Percentiles rank a stretch among this genome's conserved stretches.
These are phyloP conservation scores for Pholiota molesta DNA, from an alignment of 768 basidiomycete species.

Conservation along the genomic window DNA sequence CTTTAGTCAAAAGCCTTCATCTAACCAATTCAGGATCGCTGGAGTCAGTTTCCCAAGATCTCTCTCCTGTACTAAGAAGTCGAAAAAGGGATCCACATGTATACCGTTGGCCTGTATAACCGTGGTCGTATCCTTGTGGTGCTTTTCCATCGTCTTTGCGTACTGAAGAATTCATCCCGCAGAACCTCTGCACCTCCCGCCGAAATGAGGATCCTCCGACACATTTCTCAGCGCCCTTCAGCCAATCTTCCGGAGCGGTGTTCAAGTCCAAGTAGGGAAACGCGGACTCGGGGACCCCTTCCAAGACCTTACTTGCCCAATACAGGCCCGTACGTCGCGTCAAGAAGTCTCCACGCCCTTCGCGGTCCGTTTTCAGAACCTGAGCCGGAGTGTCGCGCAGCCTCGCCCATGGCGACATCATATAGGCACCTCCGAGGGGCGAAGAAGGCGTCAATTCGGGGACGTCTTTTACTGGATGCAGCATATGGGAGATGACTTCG, in stretches of 20 bases:
- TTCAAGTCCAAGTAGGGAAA: constrained; percentile 28
- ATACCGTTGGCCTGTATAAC: constrained; percentile 22
- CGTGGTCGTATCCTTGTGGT: constrained; percentile 17
- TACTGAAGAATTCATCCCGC: constrained; percentile 31
- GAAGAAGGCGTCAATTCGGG: constrained; percentile 18
- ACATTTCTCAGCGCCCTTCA: constrained; percentile 25
- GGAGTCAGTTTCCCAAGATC: constrained; percentile 22
- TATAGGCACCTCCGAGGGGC: constrained; percentile 28
- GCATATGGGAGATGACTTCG: constrained; percentile 33
- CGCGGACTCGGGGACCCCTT: constrained; percentile 19
- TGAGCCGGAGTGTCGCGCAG: constrained; percentile 22
- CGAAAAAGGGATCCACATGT: constrained; percentile 25
- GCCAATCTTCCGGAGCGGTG: constrained; percentile 32
- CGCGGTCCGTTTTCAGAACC: constrained; percentile 14
- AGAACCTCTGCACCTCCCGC: constrained; percentile 31
- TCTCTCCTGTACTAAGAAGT: constrained; percentile 22
- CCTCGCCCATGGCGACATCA: constrained; percentile 38
- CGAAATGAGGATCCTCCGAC: constrained; percentile 30
- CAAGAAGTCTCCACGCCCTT: constrained; percentile 27
- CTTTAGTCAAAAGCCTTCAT: constrained; percentile 5
- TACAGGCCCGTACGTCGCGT: constrained; percentile 12
- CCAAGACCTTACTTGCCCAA: constrained; percentile 24
- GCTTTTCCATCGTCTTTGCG: constrained; percentile 14
- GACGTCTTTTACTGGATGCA: constrained; percentile 29
- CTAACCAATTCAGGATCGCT: constrained; percentile 23